Evolutionary conservation across 148 eudicot species (phyloP), one percentile per base, ranked within the genome.

Genomic region (Oxyria digyna): DNA sequence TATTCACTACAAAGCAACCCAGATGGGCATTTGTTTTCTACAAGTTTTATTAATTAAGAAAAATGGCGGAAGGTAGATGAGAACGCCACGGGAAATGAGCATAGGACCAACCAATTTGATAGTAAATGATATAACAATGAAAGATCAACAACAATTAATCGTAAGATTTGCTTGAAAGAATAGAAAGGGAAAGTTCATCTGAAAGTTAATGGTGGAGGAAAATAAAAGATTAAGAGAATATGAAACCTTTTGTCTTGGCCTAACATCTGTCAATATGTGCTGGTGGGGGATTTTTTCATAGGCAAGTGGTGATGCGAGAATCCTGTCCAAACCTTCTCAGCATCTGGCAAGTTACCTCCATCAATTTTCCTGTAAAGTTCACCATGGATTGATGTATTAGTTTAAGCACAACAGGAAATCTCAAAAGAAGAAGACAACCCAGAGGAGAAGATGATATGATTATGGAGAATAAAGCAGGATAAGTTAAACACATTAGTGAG

Each of bases 271-370:
- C 33, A 59, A n/a, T 59, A 31, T 59, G 65, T 15, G 65, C 35
- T 59, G 35, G 38, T 59, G 45, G 54, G 48, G 74, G 33, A 18
- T 26, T 54, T 32, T n/a, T 66, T 66, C 69, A 52, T 49, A 6
- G 42, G 29, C 72, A 70, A 29, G 40, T 10, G 7, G 71, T 69
- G 59, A 69, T 27, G 24, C 48, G 71, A 69, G 71, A 69, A 69
- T 42, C 33, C 41, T 69, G 71, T 69, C 71, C 59, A 69, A 69
- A 46, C 15, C 15, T 48, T 23, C 57, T 48, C 32, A 69, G 55
- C 71, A 69, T 69, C 40, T 27, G 21, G 55, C 71, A 69, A 27
- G 74, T 49, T 70, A 33, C 72, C 33, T 70, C 72, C 72, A 70
- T 49, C 72, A 70, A 70, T 70, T 38, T 70, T 35, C 72, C 72